Base-by-base conservation (phyloP, 352 stramenopile genomes). In the Peronospora belbahrii region DNA sequence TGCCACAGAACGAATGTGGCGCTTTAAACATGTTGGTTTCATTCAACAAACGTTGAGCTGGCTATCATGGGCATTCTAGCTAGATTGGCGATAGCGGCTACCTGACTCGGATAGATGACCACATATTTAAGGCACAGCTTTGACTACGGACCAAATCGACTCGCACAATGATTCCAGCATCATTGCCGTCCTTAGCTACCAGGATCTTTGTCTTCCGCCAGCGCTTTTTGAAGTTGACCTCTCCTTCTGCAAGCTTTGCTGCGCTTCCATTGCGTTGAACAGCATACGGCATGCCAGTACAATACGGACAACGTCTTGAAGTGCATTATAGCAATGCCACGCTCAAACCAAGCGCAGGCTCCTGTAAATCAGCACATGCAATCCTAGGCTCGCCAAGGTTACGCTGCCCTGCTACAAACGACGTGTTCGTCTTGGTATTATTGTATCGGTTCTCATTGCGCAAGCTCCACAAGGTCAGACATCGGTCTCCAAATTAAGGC, bases 191-290 rank as follows among this genome's bases (percentile, higher is more conserved):
- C 18, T 66, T 68, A 3, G 46, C 50, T 28, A 56, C 57, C 75
- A 10, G 68, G 63, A 6, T 66, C 48, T 51, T 93, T 65, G 25
- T 96, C 86, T 35, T 92, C 67, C 9, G 71, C 31, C 11, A 95
- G 85, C 17, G 72, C 70, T 22, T 88, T 62, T 48, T 96, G 78
- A 15, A 97, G 62, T 28, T 81, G 67, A 48, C 73, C 51, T 25
- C 92, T 91, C 89, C 37, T 91, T 93, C 45, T 97, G 89, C n/a
- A 97, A 72, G 44, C 97, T 87, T 40, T 83, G 62, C 9, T 97
- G 66, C 89, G 89, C 97, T 53, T 95, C 95, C 34, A 86, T 93
- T 97, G 90, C 56, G 94, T 95, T 31, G 80, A 91, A 94, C 70
- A 5, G 60, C 70, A 52, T 89, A 74, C 78, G 88, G 30, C 22